Base-by-base conservation (phyloP, 768 basidiomycete genomes). In the Russula abietina region DNA sequence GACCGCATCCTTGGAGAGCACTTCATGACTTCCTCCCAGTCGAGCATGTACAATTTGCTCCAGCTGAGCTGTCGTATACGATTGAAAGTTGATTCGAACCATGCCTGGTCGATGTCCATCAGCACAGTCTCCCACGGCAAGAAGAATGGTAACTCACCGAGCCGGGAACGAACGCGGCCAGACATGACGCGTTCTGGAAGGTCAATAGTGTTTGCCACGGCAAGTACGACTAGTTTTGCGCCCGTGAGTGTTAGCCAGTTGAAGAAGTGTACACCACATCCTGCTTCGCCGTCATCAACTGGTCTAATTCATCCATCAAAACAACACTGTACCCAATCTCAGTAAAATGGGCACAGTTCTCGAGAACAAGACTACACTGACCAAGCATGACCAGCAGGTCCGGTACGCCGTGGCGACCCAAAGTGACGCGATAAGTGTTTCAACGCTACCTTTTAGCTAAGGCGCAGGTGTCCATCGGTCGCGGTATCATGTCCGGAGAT, bases 231-330 rank as follows among this genome's bases (percentile, higher is more conserved):
- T 6, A 99, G 81, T 72, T 90, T 91, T 61, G 93, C 94, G 22
- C 85, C 86, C 0, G 83, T 80, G 55, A 97, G 78, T 4, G 94
- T 96, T 2, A 96, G 97, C 96, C 97, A 99, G 72, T 99, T 98
- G 81, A 98, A 98, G 75, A 99, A 98, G 71, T 98, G 75, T 99
- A 99, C 24, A 99, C 90, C 11, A 99, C 96, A 62, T 99, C 96
- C 73, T 99, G 96, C 72, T 97, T 97, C 19, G 89, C 79, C 1
- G 96, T 98, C 68, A 98, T 85, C 32, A 99, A 81, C 73, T 98
- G 97, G 74, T 99, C 97, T 5, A 99, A 81, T 75, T 99, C 97
- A 72, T 99, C 96, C 92, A 99, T 98, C 17, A 99, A 79, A 5
- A 98, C 94, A 5, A 98, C 89, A 61, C 94, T 98, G 33, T 39